Base-by-base conservation (phyloP, 2,329 filamentous ascomycete genomes). In the Davidsoniella neocaledoniae region DNA sequence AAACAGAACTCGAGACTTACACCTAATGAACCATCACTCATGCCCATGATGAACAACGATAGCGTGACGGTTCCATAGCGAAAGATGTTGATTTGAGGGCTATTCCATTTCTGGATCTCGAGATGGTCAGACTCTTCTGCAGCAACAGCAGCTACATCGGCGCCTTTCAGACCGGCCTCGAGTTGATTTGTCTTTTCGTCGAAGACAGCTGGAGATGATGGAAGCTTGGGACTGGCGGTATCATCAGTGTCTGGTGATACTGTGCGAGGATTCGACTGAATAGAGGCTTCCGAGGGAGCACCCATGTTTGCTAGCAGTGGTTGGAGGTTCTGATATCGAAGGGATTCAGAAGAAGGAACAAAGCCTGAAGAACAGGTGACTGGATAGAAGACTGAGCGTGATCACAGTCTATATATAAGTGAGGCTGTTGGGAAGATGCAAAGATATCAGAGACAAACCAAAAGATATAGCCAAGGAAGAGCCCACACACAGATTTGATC, bases 21-120 rank as follows among this genome's bases (percentile, higher is more conserved):
- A 40, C 79, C 79, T 42, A 77, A 70, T 21, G 74, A 74, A 8
- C 73, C 80, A 63, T 86, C 81, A 57, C 81, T 82, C 64, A 79
- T 72, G 5, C 81, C 81, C 67, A 82, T 74, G 29, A 83, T 66
- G 17, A 79, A 64, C 55, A 85, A 77, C 4, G 72, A 70, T 62
- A 73, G 76, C 56, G 79, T 76, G 2, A 76, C 72, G 0, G 74
- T 68, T 36, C 74, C 61, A 43, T 76, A 74, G 38, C 79, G 72
- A 56, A 66, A 77, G 4, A 74, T 63, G 58, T 81, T 84, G 40
- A 68, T 66, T 7, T 64, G 61, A 0, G 80, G 72, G n/a, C 65
- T 63, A 57, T 83, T 83, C 82, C 81, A 86, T 61, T 61, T 65
- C 57, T 81, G 73, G 14, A 66, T 57, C 10, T 47, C 17, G 10